Conservation (phyloP, 345 rosid genomes). For the Lepidium sativum region DNA sequence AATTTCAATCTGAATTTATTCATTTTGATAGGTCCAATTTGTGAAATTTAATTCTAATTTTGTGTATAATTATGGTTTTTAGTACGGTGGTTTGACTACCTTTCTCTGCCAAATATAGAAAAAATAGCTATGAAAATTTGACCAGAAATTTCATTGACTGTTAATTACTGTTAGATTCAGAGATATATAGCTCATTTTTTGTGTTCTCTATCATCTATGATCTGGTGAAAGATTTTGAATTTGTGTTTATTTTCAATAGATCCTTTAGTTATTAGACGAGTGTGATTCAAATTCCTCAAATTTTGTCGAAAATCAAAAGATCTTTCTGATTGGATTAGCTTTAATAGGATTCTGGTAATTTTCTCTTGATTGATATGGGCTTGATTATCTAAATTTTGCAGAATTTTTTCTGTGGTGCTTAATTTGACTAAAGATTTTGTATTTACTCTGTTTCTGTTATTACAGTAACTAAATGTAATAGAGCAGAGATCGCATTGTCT, state of each 20-base stretch:
- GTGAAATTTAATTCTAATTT: not conserved
- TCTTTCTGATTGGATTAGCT: not conserved
- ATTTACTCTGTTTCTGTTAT: conserved; percentile 12
- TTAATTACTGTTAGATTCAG: conserved; percentile 18
- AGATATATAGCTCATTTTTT: not conserved
- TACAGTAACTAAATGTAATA: conserved; percentile 80
- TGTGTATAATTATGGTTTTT: not conserved
- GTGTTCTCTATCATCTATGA: not conserved
- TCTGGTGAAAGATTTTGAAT: not conserved
- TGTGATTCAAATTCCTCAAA: not conserved
- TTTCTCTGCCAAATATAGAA: not conserved
- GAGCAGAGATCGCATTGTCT: conserved; percentile 74
- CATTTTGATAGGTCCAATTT: no score
- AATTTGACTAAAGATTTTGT: not conserved
- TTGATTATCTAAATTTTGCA: not conserved
- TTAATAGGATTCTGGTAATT: not conserved
- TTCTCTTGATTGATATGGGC: not conserved
- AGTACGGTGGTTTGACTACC: not conserved
- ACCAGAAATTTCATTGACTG: conserved; percentile 14
- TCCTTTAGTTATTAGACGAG: not conserved
- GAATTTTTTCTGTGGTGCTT: not conserved
- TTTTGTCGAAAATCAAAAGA: not conserved
- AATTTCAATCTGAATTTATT: not conserved
- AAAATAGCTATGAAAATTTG: not conserved
- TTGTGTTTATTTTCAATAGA: not conserved